A percentile compares a stretch with the other conserved stretches of the same genome.
These are phyloP conservation scores for Venturia pyrina DNA, from an alignment of 2,329 filamentous ascomycete genomes.

Conservation along the genomic window DNA sequence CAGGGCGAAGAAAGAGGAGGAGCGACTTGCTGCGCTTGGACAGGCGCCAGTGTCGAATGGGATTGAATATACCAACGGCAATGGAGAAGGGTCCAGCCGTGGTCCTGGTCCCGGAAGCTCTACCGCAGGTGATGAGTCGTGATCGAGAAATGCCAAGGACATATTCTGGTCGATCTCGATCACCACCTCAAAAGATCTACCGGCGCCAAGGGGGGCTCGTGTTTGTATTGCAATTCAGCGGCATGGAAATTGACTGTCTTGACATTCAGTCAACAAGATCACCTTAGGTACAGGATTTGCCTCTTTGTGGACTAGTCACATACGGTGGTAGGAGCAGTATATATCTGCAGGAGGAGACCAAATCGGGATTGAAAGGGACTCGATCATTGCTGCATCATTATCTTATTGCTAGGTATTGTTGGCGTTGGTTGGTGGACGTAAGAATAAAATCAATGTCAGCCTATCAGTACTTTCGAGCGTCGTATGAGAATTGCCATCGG, in stretches of 20 bases:
- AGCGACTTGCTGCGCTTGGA: constrained; percentile 37
- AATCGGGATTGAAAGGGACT: not conserved
- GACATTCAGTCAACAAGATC: not conserved
- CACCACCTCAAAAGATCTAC: not conserved
- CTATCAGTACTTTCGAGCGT: not conserved
- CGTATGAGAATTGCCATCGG: too few species aligned
- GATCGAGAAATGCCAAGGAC: not conserved
- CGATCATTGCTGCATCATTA: not conserved
- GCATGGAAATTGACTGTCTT: not conserved
- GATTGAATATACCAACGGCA: not conserved
- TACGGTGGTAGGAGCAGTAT: not conserved
- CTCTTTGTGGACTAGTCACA: not conserved
- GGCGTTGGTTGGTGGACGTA: not conserved
- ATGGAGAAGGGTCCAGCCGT: not conserved
- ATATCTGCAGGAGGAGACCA: not conserved
- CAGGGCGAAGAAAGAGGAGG: constrained; percentile 66
- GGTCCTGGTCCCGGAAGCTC: constrained; percentile 3
- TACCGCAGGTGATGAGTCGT: not conserved
- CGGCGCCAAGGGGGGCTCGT: not conserved
- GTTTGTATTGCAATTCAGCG: not conserved
- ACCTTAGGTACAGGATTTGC: not conserved
- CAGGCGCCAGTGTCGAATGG: not conserved
- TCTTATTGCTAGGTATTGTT: not conserved
- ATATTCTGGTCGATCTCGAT: not conserved
- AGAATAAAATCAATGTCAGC: not conserved